These are phyloP conservation scores for Cladosporium sp. DNA, from an alignment of 2,329 filamentous ascomycete species.

Conservation along the genomic window DNA sequence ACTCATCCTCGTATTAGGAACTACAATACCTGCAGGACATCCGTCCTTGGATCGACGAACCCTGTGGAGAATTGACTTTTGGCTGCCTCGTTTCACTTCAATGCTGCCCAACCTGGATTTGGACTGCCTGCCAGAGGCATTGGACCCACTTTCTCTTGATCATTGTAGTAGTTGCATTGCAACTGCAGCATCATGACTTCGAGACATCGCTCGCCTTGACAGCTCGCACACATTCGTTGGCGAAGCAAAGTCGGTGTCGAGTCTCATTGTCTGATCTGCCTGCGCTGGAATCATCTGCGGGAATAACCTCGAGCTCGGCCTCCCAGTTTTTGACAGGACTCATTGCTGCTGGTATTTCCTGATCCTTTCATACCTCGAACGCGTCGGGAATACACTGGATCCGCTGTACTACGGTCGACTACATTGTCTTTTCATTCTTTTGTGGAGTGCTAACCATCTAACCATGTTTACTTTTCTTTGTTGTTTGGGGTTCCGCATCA, in stretches of 20 bases:
- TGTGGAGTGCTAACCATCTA: neutral
- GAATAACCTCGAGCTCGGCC: neutral
- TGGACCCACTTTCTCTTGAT: slow-evolving; percentile 5
- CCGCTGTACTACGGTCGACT: neutral
- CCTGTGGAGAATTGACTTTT: neutral
- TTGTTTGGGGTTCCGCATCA: slow-evolving; percentile 6
- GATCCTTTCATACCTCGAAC: no score
- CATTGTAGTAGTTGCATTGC: slow-evolving; percentile 17
- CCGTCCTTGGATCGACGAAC: neutral
- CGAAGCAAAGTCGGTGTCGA: slow-evolving; percentile 13
- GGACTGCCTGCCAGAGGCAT: slow-evolving; percentile 1
- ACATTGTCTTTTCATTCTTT: neutral
- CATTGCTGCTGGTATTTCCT: neutral
- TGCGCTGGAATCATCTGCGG: neutral
- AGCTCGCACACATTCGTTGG: slow-evolving; percentile 18
- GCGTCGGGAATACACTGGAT: neutral
- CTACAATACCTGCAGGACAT: neutral
- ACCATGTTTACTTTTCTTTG: neutral
- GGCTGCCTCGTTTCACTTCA: neutral
- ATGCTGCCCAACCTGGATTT: neutral
- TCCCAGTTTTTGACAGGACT: neutral
- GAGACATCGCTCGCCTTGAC: slow-evolving; percentile 7
- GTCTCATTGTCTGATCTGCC: neutral
- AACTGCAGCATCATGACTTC: slow-evolving; percentile 7
- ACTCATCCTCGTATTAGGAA: neutral